phyloP scores from a whole-genome alignment of 805 yeast species.

The Zygosaccharomyces pseudorouxii region DNA sequence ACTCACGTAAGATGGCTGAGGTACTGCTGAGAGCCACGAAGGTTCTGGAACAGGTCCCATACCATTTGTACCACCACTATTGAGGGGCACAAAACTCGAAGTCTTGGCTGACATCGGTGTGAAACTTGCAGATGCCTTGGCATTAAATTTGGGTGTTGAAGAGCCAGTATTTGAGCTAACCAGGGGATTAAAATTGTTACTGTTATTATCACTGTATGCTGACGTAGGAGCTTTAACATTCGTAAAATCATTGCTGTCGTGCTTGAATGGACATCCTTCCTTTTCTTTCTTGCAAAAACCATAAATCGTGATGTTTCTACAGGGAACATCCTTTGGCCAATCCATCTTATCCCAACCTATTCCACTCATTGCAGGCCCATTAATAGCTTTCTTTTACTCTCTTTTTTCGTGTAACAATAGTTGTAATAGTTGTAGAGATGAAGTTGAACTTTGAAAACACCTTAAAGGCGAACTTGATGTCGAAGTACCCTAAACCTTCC shows the following conservation, averaged over 20 bases:
- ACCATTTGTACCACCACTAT: constrained; percentile 1
- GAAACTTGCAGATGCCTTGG: constrained; percentile 51
- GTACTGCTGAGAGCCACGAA: constrained; percentile 5
- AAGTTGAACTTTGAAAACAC: not conserved
- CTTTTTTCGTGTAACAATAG: not conserved
- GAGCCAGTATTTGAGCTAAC: not conserved
- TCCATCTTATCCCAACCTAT: constrained; percentile 33
- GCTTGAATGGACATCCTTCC: constrained; percentile 81
- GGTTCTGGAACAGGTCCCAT: constrained; percentile 4
- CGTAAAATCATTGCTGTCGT: constrained; percentile 40
- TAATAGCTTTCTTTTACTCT: not conserved
- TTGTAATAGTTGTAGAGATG: not conserved
- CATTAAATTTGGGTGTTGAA: constrained; percentile 41
- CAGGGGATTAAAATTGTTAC: not conserved
- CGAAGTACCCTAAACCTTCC: not conserved
- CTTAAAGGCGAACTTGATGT: not conserved
- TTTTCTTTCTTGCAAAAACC: constrained; percentile 86
- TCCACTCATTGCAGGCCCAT: not conserved
- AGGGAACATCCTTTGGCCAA: constrained; percentile 70
- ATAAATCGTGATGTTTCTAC: constrained; percentile 78
- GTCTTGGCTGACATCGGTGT: constrained; percentile 38
- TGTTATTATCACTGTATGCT: constrained; percentile 3
- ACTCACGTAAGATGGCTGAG: constrained; percentile 13
- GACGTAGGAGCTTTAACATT: constrained; percentile 1
- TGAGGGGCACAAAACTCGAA: constrained; percentile 3